These are phyloP conservation scores for Collybia nuda DNA, from an alignment of 768 basidiomycete genomes.

Conservation along the genomic window DNA sequence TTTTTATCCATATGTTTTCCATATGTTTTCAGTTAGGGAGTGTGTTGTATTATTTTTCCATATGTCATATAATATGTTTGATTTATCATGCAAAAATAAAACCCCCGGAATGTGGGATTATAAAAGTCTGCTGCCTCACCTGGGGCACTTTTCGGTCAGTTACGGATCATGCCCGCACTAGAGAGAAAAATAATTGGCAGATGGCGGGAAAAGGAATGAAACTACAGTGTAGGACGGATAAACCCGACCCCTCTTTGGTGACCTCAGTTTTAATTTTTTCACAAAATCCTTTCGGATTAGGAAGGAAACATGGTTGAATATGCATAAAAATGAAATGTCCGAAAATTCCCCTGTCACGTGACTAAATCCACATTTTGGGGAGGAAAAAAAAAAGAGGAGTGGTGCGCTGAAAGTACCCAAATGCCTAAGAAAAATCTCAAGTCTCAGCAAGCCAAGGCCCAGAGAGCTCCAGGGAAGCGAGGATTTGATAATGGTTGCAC, in stretches of 20 bases:
- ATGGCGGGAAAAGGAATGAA: too few relatives aligned
- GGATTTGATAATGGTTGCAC: conserved; percentile 7
- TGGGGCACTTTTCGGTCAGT: too few relatives aligned
- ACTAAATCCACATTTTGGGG: conserved; percentile 6
- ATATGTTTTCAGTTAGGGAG: too few relatives aligned
- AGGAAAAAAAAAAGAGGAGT: conserved; percentile 1
- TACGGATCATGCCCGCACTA: too few relatives aligned
- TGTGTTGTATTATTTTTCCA: too few relatives aligned
- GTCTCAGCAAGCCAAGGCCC: conserved; percentile 3
- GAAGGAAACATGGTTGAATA: conserved; percentile 2
- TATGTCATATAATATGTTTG: too few relatives aligned
- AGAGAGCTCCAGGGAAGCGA: neutral
- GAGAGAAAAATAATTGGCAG: too few relatives aligned
- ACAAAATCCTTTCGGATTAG: neutral
- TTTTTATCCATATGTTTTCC: too few relatives aligned
- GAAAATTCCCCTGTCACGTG: conserved; percentile 5
- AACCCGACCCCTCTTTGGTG: conserved; percentile 2
- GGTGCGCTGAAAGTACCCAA: neutral
- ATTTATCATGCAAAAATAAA: too few relatives aligned
- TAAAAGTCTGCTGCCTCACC: too few relatives aligned
- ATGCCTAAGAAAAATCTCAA: conserved; percentile 1
- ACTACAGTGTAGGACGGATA: conserved; percentile 6
- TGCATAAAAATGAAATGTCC: conserved; percentile 9
- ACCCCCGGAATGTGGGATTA: too few relatives aligned
- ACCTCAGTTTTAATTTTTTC: conserved; percentile 1